phyloP scores from a whole-genome alignment of 352 stramenopile species.

The Pythium phragmiticola region DNA sequence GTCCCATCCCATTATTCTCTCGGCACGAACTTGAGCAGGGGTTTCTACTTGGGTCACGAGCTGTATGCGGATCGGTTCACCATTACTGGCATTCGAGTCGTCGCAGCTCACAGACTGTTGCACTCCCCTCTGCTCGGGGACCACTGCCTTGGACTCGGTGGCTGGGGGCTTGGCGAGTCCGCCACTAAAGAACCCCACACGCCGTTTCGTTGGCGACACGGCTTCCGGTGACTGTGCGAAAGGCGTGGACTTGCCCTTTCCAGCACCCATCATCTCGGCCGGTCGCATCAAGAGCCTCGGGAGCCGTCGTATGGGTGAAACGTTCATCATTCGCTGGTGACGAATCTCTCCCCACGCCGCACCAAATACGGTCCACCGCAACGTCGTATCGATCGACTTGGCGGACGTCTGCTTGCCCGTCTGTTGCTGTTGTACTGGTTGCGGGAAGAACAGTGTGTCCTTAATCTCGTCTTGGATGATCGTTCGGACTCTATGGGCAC shows the following conservation, averaged over 20 bases:
- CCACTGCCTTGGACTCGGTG: not conserved
- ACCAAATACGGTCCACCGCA: constrained; percentile 5
- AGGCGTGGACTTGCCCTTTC: not conserved
- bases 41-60: not conserved
- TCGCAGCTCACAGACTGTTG: not conserved
- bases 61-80: not conserved
- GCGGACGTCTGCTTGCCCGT: not conserved
- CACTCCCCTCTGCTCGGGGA: not conserved
- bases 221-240: not conserved
- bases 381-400: not conserved
- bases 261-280: not conserved
- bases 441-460: constrained; percentile 23
- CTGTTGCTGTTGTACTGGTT: not conserved
- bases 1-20: constrained; percentile 2
- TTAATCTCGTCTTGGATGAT: constrained; percentile 27
- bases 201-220: constrained; percentile 7
- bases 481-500: constrained; percentile 23
- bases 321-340: not conserved
- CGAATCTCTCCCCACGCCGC: constrained; percentile 2
- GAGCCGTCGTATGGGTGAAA: not conserved
- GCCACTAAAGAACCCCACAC: constrained; percentile 11
- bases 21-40: no score
- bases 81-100: not conserved
- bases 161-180: not conserved
- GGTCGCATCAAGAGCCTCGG: constrained; percentile 8